Evolutionary conservation across 2,329 filamentous ascomycete genomes (phyloP), one percentile per base, ranked within the genome.

Genomic region (Westerdykella ornata): DNA sequence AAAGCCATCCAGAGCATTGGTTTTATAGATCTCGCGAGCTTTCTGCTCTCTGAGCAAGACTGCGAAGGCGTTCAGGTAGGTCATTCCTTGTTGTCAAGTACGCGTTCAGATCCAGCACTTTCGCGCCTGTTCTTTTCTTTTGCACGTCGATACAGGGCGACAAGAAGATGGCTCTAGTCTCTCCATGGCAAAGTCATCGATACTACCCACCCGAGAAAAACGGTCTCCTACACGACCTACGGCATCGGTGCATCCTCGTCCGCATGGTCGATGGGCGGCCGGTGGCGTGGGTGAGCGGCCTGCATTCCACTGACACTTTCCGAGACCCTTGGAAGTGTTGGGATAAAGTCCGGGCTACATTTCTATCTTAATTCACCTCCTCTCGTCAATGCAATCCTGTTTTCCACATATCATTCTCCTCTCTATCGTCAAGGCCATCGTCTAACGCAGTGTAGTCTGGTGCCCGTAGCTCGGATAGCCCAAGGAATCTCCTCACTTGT

Each of bases 21-120:
- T 0, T 83, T 96, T 49, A 82, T 97, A 39, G 88, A 95, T 59
- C 71, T 88, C 34, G 80, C 81, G 20, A 85, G 82, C 9, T 82
- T 98, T 47, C 68, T 95, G 17, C 68, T 97, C 34, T 67, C 75
- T 1, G 73, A 80, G 46, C 65, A 68, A 2, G 85, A 97, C 64
- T 89, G 87, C 53, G 42, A 44, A 16, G 59, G 65, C 45, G 52
- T 69, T 38, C 54, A 68, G 68, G 70, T 75, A 69, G 61, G 69
- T 50, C 12, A 14, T 46, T 42, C 13, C 40, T 42, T 43, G 38
- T n/a, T 18, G 26, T 35, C 36, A 35, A 14, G 2, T 17, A 33
- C 16, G 15, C 6, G 4, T 34, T 5, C 8, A 15, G 3, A 3
- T 7, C 30, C n/a, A 33, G 4, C 11, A 13, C 8, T n/a, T 16